Percentiles rank a stretch among this genome's conserved stretches.
phyloP scores from a whole-genome alignment of 78 protist species.

The Dictyostelium capitatum region DNA sequence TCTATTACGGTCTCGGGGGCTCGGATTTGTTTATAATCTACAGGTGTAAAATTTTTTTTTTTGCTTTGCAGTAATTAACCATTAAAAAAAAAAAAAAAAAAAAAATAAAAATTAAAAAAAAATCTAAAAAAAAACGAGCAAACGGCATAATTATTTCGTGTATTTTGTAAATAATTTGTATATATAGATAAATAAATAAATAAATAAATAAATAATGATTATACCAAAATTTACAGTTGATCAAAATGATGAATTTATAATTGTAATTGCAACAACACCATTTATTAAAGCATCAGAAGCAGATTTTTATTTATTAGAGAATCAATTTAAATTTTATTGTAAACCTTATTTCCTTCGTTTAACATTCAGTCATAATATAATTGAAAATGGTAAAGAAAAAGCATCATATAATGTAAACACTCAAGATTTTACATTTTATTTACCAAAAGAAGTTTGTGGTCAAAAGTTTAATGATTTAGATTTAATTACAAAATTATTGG shows the following conservation, averaged over 20 bases:
- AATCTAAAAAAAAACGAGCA: neutral
- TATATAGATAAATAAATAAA: too few species aligned
- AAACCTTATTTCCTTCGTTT: conserved; percentile 73
- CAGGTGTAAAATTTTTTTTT: too few species aligned
- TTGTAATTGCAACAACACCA: conserved; percentile 77
- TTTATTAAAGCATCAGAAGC: conserved; percentile 78
- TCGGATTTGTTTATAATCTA: too few species aligned
- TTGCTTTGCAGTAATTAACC: neutral
- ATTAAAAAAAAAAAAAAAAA: conserved; percentile 2
- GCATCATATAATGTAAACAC: conserved; percentile 60
- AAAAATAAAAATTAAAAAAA: neutral
- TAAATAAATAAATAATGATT: conserved; percentile 29
- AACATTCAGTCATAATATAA: conserved; percentile 45
- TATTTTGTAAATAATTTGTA: too few species aligned
- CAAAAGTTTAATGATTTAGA: conserved; percentile 64
- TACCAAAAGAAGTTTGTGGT: conserved; percentile 57
- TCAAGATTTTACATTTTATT: conserved; percentile 45
- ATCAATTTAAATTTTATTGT: conserved; percentile 68
- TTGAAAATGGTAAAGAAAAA: conserved; percentile 75
- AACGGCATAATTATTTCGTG: too few species aligned
- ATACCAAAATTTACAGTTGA: conserved; percentile 77
- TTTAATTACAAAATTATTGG: conserved; percentile 63
- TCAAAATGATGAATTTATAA: conserved; percentile 65
- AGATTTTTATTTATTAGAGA: conserved; percentile 61
- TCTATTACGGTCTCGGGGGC: too few species aligned